Percentiles rank a stretch among this genome's conserved stretches.
These are phyloP conservation scores for Apiotrichum porosum DNA, from an alignment of 1,284 basidiomycete species.

Conservation along the genomic window DNA sequence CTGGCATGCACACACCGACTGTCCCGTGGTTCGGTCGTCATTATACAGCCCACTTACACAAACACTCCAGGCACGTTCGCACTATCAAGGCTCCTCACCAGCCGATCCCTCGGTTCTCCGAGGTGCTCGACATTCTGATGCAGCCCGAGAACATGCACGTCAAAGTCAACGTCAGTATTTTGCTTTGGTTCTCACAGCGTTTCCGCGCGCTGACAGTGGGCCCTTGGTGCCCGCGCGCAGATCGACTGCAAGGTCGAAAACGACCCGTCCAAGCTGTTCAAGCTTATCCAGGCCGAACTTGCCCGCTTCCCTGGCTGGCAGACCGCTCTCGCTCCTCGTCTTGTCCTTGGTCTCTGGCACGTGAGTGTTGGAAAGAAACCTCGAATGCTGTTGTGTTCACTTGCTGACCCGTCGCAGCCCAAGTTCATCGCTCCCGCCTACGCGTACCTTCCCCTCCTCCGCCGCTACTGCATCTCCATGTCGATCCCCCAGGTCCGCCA, in stretches of 20 bases:
- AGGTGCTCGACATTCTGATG: slow-evolving; percentile 79
- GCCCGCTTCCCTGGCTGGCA: slow-evolving; percentile 69
- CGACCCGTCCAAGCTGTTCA: slow-evolving; percentile 79
- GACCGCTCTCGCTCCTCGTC: slow-evolving; percentile 75
- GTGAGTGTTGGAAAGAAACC: slow-evolving; percentile 50
- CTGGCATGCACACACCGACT: neutral
- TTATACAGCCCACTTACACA: neutral
- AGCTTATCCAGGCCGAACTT: slow-evolving; percentile 73
- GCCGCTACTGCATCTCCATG: slow-evolving; percentile 78
- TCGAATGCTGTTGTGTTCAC: too few species aligned
- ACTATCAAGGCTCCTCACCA: slow-evolving; percentile 79
- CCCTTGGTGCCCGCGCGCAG: slow-evolving; percentile 53
- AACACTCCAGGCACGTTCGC: slow-evolving; percentile 56
- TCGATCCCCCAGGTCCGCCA: slow-evolving; percentile 60
- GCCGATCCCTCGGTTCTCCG: slow-evolving; percentile 77
- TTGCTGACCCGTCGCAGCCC: too few species aligned
- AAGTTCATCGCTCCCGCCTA: slow-evolving; percentile 77
- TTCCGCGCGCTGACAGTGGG: slow-evolving; percentile 51
- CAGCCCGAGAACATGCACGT: slow-evolving; percentile 59
- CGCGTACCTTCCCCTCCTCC: slow-evolving; percentile 70
- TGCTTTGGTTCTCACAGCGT: slow-evolving; percentile 27
- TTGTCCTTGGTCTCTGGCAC: slow-evolving; percentile 66
- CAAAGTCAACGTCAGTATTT: slow-evolving; percentile 63
- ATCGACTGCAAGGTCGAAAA: slow-evolving; percentile 73
- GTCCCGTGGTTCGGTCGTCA: neutral